Evolutionary conservation across 257 asterid genomes (phyloP).

Genomic region (Solanum microdontum): DNA sequence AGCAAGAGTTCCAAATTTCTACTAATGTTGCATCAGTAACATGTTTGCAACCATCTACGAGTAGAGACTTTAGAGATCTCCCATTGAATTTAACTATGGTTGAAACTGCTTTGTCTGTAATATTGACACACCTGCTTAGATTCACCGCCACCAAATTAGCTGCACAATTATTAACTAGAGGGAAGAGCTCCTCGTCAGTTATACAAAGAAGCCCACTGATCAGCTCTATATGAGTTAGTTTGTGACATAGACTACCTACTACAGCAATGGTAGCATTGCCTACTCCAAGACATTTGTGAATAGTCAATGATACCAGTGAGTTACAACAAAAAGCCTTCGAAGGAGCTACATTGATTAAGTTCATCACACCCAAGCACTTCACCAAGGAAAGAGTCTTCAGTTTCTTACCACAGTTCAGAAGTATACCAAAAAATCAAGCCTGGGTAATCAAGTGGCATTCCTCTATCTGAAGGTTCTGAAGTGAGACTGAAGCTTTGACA

Average conservation of each 20-base stretch:
- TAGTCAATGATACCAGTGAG: constrained; percentile 47
- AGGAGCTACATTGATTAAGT: constrained; percentile 20
- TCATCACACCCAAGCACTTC: constrained; percentile 62
- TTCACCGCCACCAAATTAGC: constrained; percentile 51
- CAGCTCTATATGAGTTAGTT: constrained; percentile 39
- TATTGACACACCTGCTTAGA: constrained; percentile 49
- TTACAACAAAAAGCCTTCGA: constrained; percentile 16
- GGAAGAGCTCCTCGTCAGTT: constrained; percentile 52
- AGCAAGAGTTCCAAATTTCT: constrained; percentile 45
- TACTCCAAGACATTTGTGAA: constrained; percentile 58
- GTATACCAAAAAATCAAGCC: constrained; percentile 48
- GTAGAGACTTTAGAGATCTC: constrained; percentile 34
- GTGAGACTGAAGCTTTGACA: constrained; percentile 37
- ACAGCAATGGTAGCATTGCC: constrained; percentile 34
- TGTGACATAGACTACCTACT: constrained; percentile 46
- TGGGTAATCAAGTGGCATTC: constrained; percentile 69
- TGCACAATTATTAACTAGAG: constrained; percentile 36
- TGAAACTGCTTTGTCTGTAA: constrained; percentile 39
- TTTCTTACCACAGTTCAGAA: constrained; percentile 39
- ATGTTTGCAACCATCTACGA: constrained; percentile 49
- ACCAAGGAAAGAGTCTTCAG: constrained; percentile 47
- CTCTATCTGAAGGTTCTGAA: constrained; percentile 53
- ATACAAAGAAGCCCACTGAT: constrained; percentile 33
- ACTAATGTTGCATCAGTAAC: constrained; percentile 45
- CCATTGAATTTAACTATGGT: constrained; percentile 49